Base-by-base conservation (phyloP, 179 eudicot genomes). In the Pouteria campechiana region DNA sequence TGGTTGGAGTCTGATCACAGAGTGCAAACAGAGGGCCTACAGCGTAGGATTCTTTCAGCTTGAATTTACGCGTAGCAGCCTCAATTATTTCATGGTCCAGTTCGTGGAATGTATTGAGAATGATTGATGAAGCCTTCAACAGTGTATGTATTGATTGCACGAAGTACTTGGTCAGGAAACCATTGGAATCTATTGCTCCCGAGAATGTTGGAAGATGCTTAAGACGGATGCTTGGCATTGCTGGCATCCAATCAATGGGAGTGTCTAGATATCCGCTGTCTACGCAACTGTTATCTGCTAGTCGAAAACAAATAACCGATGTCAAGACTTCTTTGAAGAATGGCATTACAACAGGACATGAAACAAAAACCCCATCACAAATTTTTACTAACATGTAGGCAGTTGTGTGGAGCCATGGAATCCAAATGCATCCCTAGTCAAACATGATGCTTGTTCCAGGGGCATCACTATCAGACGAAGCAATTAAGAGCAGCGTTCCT, bases 171-270 rank as follows among this genome's bases (percentile, higher is more conserved):
- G 41, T 25, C 57, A 52, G 22, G 24, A 31, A 21, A 41, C 22
- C 32, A 18, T 52, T 14, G 3, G 20, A 25, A 10, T 21, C 39
- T 1, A 24, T 3, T 7, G 16, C 10, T 32, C 3, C 17, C 22
- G 22, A 16, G 14, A 30, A 8, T 14, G 20, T 36, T 6, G 40
- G 40, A 18, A 36, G 15, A 21, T 36, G 20, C 40, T 36, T 36
- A 2, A 36, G 14, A 0, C 61, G 35, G 21, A 56, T 47, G 48
- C 40, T 40, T 39, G 6, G 24, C 48, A 47, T 37, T 6, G 39
- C 61, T 2, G 69, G 58, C 9, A 56, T 51, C 63, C 63, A 57
- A 20, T 56, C 61, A 29, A 62, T 30, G 14, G 34, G 34, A 1
- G 57, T 33, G 12, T 62, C 61, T 2, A 62, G 41, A 25, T 29